Base-by-base conservation (phyloP, 1,284 basidiomycete genomes). In the Ganoderma boninense region DNA sequence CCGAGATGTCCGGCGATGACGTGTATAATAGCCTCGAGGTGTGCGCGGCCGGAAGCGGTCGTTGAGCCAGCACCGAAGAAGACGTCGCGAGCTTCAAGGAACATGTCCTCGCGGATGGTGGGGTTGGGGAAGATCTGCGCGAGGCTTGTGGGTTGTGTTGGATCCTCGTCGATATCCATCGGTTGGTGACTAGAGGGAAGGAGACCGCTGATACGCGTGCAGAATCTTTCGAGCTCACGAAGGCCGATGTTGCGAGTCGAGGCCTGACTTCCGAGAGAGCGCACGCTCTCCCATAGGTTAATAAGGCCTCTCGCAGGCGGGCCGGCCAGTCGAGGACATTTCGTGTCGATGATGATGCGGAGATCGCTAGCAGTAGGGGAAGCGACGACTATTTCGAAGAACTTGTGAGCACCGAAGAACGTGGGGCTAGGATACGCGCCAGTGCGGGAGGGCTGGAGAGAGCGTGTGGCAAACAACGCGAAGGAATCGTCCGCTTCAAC, bases 181-280 rank as follows among this genome's bases (percentile, higher is more conserved):
- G 82, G 73, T 64, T 82, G 82, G 71, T 84, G 79, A 7, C 82
- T 84, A 5, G 82, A 67, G 0, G 93, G 89, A 0, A 95, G 79
- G 11, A 94, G 80, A 14, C 82, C 81, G 64, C 93, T 87, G 4
- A 97, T 85, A 49, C 97, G 89, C 0, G 84, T 84, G 79, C 95
- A 97, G 83, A 96, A 96, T 78, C 95, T 97, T 80, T 97, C 91
- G 66, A 99, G 83, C 79, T 99, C 97, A 26, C 96, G 88, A 65
- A 98, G 80, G 1, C 96, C 96, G 61, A 95, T 83, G 60, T 88
- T 84, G 46, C 91, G 83, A 43, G 84, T 82, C n/a, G 88, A 89
- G 2, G 87, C 82, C 0, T 85, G 82, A 10, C 83, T 77, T 2
- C 88, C 89, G 1, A 92, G 77, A 8, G 77, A 78, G 65, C 84